Conservation (phyloP, 2,329 filamentous ascomycete species). For the Colletotrichum godetiae region DNA sequence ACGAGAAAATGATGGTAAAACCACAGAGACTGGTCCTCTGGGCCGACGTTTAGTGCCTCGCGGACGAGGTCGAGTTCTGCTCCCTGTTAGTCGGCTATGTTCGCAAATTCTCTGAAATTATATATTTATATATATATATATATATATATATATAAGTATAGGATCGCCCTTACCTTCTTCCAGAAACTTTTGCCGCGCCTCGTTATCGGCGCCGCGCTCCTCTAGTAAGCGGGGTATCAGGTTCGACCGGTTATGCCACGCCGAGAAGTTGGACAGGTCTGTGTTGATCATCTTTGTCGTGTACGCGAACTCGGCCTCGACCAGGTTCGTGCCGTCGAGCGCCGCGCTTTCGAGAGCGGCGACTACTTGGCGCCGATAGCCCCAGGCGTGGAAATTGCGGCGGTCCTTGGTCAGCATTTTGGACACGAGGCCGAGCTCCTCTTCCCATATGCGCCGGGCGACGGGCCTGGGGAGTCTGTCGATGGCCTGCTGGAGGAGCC, state of each 20-base stretch:
- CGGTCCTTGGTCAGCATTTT: slow-evolving; percentile 91
- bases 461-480: slow-evolving; percentile 65
- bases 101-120: background rate
- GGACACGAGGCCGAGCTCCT: slow-evolving; percentile 82
- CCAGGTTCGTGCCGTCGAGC: slow-evolving; percentile 70
- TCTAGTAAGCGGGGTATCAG: slow-evolving; percentile 81
- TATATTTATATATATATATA: accelerated
- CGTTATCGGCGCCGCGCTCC: slow-evolving; percentile 74
- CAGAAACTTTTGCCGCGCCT: slow-evolving; percentile 74
- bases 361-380: slow-evolving; percentile 85
- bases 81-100: background rate
- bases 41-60: slow-evolving; percentile 85
- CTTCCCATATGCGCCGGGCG: slow-evolving; percentile 80
- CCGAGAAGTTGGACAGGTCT: slow-evolving; percentile 96
- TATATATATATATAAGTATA: accelerated
- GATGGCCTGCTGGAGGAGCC: slow-evolving; percentile 82
- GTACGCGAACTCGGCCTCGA: slow-evolving; percentile 86
- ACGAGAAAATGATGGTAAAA: slow-evolving; percentile 95
- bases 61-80: slow-evolving; percentile 80
- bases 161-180: slow-evolving; percentile 68
- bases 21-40: slow-evolving; percentile 96
- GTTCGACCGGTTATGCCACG: slow-evolving; percentile 92
- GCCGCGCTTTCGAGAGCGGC: slow-evolving; percentile 74
- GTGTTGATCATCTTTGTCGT: slow-evolving; percentile 87
- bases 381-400: slow-evolving; percentile 97